Base-by-base conservation (phyloP, 176 grass and related monocot species). In the Tuctoria greenei region DNA sequence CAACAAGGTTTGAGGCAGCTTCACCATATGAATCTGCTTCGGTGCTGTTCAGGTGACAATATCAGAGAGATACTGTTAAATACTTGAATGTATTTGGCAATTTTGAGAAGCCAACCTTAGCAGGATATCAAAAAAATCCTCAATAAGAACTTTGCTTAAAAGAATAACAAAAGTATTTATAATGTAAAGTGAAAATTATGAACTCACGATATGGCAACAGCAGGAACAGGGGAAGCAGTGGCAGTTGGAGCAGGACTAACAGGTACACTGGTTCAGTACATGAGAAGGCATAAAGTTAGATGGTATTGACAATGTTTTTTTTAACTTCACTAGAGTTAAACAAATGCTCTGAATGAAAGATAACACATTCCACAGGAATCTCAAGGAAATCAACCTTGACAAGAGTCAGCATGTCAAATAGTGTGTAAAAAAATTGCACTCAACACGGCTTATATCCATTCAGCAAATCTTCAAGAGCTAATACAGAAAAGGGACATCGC, bases 1-100 rank as follows among this genome's bases (percentile, higher is more conserved):
- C 91, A 80, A 89, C 91, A 72, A 97, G 88, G 71, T 81, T 93
- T 50, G 91, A 93, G 60, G 94, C 81, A 15, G 91, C 86, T 79
- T 97, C 86, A 52, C 81, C 88, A 54, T 91, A 91, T 77, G 39
- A 35, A 83, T 93, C 88, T 57, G 79, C 90, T 71, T 74, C 86
- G 66, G 81, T 84, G 75, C 85, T 97, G 75, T 66, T 77, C 23
- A 82, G 73, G 71, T 67, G 51, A 52, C 11, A 26, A 35, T 6
- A 74, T 64, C 12, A 71, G 54, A 58, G 16, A 56, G 34, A 65
- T n/a, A n/a, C n/a, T 64, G 35, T 52, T 34, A 65, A 71, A 46
- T 67, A n/a, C n/a, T n/a, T n/a, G n/a, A n/a, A n/a, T n/a, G n/a
- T n/a, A n/a, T n/a, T n/a, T n/a, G n/a, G 5, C 2, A 1, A 21